Percentiles rank a stretch among this genome's conserved stretches.
Evolutionary conservation across 2,329 filamentous ascomycete species (phyloP).

Genomic region (Beauveria brongniartii): DNA sequence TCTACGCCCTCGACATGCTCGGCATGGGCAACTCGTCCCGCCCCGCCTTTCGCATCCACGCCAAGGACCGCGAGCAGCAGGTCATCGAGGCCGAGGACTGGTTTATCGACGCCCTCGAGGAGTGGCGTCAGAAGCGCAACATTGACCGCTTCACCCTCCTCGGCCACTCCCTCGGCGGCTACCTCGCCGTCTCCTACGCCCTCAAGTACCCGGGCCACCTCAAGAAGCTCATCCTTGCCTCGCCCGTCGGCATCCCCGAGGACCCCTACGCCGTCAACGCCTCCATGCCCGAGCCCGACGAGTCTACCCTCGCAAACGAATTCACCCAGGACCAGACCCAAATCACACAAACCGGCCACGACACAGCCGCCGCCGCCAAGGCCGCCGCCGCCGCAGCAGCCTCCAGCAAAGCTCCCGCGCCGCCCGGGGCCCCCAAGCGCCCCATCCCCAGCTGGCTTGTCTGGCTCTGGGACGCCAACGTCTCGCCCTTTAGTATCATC

Average conservation of each 20-base stretch:
- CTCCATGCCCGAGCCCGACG: slow-evolving; percentile 67
- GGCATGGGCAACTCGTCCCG: slow-evolving; percentile 88
- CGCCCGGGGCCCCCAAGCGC: slow-evolving; percentile 30
- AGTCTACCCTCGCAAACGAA: slow-evolving; percentile 67
- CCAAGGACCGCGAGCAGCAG: slow-evolving; percentile 72
- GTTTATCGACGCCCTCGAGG: slow-evolving; percentile 94
- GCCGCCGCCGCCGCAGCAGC: slow-evolving; percentile 16
- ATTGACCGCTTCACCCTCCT: slow-evolving; percentile 91
- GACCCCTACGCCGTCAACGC: slow-evolving; percentile 83
- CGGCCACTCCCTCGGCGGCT: slow-evolving; percentile 89
- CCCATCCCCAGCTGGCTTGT: slow-evolving; percentile 78
- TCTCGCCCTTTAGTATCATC: slow-evolving; percentile 88
- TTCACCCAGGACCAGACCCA: slow-evolving; percentile 65
- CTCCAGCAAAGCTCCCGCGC: slow-evolving; percentile 22
- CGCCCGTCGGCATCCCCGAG: slow-evolving; percentile 88
- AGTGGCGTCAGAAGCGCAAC: slow-evolving; percentile 83
- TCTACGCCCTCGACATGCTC: slow-evolving; percentile 90
- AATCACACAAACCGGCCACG: slow-evolving; percentile 32
- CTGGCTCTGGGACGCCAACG: slow-evolving; percentile 94
- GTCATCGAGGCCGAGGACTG: slow-evolving; percentile 86
- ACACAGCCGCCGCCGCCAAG: slow-evolving; percentile 21
- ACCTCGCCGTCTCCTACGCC: slow-evolving; percentile 90
- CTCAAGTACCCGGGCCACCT: slow-evolving; percentile 91
- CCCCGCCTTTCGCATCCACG: slow-evolving; percentile 74
- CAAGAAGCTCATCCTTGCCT: slow-evolving; percentile 93